Conservation (phyloP, 441 rosid genomes). For the Populus hybrid region DNA sequence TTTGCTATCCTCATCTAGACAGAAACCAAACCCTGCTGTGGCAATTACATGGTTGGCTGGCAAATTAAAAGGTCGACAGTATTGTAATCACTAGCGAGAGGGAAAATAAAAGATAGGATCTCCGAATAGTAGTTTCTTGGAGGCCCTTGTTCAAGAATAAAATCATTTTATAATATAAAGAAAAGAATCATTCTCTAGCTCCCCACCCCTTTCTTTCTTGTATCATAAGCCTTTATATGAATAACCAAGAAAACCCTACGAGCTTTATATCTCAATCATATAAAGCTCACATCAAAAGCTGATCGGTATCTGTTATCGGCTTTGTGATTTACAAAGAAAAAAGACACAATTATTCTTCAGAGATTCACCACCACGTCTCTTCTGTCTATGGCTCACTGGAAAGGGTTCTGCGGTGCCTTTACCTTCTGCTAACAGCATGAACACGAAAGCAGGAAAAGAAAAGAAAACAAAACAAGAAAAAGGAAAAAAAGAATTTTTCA, state of each 20-base stretch:
- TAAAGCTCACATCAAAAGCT: not conserved
- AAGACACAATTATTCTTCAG: not conserved
- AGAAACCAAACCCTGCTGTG: not conserved
- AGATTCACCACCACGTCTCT: not conserved
- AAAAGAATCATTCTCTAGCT: not conserved
- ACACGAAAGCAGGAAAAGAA: not conserved
- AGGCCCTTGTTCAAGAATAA: not conserved
- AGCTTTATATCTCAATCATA: constrained; percentile 2
- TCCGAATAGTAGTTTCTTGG: not conserved
- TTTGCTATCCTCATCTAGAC: not conserved
- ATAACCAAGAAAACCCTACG: not conserved
- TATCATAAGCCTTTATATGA: not conserved
- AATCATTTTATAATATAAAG: not conserved
- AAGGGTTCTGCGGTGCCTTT: not conserved
- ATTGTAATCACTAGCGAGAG: not conserved
- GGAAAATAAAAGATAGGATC: not conserved
- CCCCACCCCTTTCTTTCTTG: not conserved
- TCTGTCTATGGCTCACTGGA: not conserved
- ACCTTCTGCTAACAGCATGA: too few species aligned
- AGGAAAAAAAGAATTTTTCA: not conserved
- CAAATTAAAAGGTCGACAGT: not conserved
- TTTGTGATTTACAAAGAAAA: not conserved
- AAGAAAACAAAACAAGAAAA: not conserved
- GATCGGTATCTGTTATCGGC: not conserved
- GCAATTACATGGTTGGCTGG: not conserved